Evolutionary conservation across 345 rosid species (phyloP), one percentile per base, ranked within the genome.

Genomic region (Gynandropsis gynandra): DNA sequence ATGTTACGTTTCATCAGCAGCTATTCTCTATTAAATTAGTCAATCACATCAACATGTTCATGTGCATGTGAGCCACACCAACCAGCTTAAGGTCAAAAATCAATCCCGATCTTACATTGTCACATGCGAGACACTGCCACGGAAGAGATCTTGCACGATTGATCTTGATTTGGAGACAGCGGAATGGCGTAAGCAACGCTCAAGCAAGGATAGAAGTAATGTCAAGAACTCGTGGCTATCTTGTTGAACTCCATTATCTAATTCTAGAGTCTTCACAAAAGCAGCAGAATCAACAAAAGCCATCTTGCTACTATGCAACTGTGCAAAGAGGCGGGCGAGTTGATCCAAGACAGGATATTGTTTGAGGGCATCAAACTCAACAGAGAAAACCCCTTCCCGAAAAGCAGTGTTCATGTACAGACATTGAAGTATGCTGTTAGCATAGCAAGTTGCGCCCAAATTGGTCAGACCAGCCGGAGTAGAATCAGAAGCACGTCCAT

Each of bases 221-320:
- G 95, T 92, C 67, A 85, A 70, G 59, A 92, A 92, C 81, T 92
- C 98, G 59, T 87, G 98, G 64, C 89, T 82, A 72, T 92, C 98
- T 75, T 92, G 98, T 51, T 92, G 98, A 59, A 82, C 80, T 50
- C 86, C 98, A 59, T 92, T 92, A 67, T 92, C 96, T 59, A 92
- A 62, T 77, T 92, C 95, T 34, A 92, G 72, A 4, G 96, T 79
- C 71, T 72, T 79, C 56, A 92, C 87, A 74, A 92, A 87, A 43
- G 98, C 93, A 52, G 93, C 98, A 4, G 96, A 82, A 70, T 92
- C 98, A 52, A 92, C 80, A 65, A 77, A 80, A 32, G 95, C 75
- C 80, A 62, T 77, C 52, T 76, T 82, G 73, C 96, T 80, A 58
- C 79, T 80, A 73, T 76, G 85, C 76, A 92, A 58, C 60, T 77